A percentile compares a stretch with the other conserved stretches of the same genome.
phyloP scores from a whole-genome alignment of 768 basidiomycete genomes.

The Mycena rebaudengoi region DNA sequence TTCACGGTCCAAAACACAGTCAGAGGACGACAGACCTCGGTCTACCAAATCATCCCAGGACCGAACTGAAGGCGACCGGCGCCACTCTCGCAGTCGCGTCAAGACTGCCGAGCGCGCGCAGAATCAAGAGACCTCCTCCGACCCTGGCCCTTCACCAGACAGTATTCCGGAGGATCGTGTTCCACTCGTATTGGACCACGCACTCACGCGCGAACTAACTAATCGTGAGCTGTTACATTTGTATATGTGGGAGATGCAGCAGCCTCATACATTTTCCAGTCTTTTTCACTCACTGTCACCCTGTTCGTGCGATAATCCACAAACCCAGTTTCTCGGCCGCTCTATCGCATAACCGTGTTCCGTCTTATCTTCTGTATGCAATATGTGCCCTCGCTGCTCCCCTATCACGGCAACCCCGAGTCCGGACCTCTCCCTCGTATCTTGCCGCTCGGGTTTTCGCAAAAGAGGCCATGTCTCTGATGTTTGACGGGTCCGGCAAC shows the following conservation, averaged over 20 bases:
- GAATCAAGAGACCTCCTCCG: slow-evolving; percentile 45
- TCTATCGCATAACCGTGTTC: slow-evolving; percentile 72
- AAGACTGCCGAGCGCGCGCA: slow-evolving; percentile 52
- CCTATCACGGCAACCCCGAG: slow-evolving; percentile 69
- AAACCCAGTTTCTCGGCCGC: slow-evolving; percentile 78
- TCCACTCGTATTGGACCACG: slow-evolving; percentile 61
- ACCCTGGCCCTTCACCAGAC: slow-evolving; percentile 45
- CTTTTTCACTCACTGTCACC: slow-evolving; percentile 85
- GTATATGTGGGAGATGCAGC: too few relatives aligned
- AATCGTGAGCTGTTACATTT: slow-evolving; percentile 60
- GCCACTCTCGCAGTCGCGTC: slow-evolving; percentile 57
- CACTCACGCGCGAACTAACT: slow-evolving; percentile 75
- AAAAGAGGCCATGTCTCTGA: slow-evolving; percentile 68
- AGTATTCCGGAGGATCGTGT: slow-evolving; percentile 50
- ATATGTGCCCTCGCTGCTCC: slow-evolving; percentile 84
- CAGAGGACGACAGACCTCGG: slow-evolving; percentile 34
- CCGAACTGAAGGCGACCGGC: slow-evolving; percentile 47
- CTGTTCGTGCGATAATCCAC: slow-evolving; percentile 79
- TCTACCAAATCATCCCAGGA: slow-evolving; percentile 24
- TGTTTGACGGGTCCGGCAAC: slow-evolving; percentile 76
- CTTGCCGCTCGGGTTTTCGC: slow-evolving; percentile 48
- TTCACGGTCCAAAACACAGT: slow-evolving; percentile 16
- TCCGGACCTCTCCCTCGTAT: slow-evolving; percentile 52
- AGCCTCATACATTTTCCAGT: slow-evolving; percentile 50
- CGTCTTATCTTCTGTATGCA: slow-evolving; percentile 74